Conservation (phyloP, 257 asterid genomes). For the Buddleja alternifolia region DNA sequence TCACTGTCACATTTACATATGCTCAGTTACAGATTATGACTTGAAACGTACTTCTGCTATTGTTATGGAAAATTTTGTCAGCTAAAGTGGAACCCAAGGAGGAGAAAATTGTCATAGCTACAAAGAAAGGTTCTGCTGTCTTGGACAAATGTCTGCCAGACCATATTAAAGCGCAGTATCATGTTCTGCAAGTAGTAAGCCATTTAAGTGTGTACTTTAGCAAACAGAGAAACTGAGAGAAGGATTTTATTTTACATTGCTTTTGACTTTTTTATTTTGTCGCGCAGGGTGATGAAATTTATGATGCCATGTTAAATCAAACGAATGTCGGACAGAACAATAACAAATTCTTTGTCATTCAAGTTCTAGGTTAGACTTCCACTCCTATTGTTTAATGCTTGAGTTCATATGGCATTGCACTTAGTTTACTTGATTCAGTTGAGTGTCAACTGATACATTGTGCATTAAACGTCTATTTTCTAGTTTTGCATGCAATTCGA, state of each 20-base stretch:
- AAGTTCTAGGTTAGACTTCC: constrained; percentile 63
- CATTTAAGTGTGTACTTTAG: constrained; percentile 4
- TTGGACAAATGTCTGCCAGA: constrained; percentile 79
- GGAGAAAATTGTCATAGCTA: constrained; percentile 62
- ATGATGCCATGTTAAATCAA: constrained; percentile 95
- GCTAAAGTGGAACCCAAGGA: constrained; percentile 36
- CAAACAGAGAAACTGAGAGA: not conserved
- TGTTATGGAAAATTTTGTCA: constrained; percentile 22
- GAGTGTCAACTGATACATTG: not conserved
- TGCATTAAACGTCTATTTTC: not conserved
- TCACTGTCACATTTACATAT: constrained; percentile 1
- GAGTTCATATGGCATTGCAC: constrained; percentile 13
- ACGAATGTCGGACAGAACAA: constrained; percentile 86
- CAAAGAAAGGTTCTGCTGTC: constrained; percentile 85
- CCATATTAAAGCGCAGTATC: constrained; percentile 74
- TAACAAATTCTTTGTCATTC: constrained; percentile 82
- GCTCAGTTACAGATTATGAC: constrained; percentile 18
- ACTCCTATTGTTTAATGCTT: constrained; percentile 20
- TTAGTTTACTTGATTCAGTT: constrained; percentile 8
- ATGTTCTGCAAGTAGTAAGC: constrained; percentile 76
- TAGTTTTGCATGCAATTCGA: constrained; percentile 6
- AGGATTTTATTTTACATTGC: not conserved
- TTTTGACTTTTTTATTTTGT: constrained; percentile 20
- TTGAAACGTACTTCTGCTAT: constrained; percentile 24
- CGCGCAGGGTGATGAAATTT: constrained; percentile 72